These are phyloP conservation scores for Phlebiopsis flavidoalba DNA, from an alignment of 768 basidiomycete species.

Conservation along the genomic window DNA sequence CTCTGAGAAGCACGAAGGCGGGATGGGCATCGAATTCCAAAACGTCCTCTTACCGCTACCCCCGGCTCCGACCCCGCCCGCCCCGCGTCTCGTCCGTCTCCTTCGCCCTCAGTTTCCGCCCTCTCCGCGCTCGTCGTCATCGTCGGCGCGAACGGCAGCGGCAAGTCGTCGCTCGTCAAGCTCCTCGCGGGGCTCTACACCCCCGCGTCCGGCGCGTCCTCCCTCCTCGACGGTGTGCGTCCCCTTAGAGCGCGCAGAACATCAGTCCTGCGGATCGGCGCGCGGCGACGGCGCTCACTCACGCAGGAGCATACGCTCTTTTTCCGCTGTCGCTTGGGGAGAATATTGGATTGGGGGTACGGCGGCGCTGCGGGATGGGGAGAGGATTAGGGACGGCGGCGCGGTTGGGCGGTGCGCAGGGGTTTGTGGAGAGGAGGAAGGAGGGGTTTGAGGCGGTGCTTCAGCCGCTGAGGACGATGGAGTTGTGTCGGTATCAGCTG, in stretches of 20 bases:
- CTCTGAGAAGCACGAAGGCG: background rate
- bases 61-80: constrained; percentile 32
- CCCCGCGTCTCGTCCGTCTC: constrained; percentile 34
- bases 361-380: constrained; percentile 13
- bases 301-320: constrained; percentile 34
- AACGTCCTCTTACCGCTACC: constrained; percentile 47
- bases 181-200: constrained; percentile 22
- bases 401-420: background rate
- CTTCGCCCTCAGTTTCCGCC: constrained; percentile 34
- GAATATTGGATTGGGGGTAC: constrained; percentile 34
- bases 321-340: constrained; percentile 35
- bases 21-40: background rate
- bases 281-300: constrained; percentile 31
- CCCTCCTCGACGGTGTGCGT: constrained; percentile 33
- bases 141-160: constrained; percentile 38
- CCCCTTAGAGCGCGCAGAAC: constrained; percentile 29
- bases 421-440: background rate
- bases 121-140: constrained; percentile 46
- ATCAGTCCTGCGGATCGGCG: constrained; percentile 25
- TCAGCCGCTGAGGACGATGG: background rate
- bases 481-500: background rate
- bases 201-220: constrained; percentile 16
- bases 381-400: constrained; percentile 18
- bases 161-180: constrained; percentile 41
- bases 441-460: background rate